phyloP scores from a whole-genome alignment of 2,329 filamentous ascomycete species.

The Mycogone perniciosa region DNA sequence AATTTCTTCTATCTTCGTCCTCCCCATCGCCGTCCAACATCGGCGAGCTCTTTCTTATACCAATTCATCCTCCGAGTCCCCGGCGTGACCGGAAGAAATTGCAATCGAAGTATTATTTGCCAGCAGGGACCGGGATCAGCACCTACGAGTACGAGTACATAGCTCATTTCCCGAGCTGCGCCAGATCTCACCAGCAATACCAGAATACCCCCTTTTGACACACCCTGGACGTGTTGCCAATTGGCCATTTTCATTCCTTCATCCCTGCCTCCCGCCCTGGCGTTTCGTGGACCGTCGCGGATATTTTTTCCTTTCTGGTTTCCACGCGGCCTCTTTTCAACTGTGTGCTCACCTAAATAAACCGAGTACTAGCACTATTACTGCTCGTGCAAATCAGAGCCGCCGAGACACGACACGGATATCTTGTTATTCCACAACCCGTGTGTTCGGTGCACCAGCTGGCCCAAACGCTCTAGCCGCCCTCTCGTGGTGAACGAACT shows the following conservation, averaged over 20 bases:
- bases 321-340: conserved; percentile 4
- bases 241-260: conserved; percentile 8
- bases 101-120: conserved; percentile 8
- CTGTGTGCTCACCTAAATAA: background rate
- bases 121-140: conserved; percentile 7
- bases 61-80: background rate
- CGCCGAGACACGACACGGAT: background rate
- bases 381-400: background rate
- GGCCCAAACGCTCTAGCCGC: conserved; percentile 4
- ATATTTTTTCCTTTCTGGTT: conserved; percentile 4
- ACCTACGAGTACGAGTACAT: background rate
- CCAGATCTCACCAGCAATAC: conserved; percentile 12
- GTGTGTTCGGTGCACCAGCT: conserved; percentile 2
- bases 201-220: conserved; percentile 13
- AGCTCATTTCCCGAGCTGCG: conserved; percentile 13
- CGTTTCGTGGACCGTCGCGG: conserved; percentile 14
- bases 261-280: conserved; percentile 14
- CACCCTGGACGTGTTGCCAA: conserved; percentile 9
- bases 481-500: background rate
- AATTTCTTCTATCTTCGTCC: background rate
- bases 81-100: conserved; percentile 12
- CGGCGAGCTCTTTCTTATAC: background rate
- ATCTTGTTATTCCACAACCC: background rate
- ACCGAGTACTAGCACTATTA: background rate
- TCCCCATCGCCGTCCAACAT: background rate